Evolutionary conservation across 257 asterid species (phyloP), one percentile per base, ranked within the genome.

Genomic region (Solanum paucissectum): DNA sequence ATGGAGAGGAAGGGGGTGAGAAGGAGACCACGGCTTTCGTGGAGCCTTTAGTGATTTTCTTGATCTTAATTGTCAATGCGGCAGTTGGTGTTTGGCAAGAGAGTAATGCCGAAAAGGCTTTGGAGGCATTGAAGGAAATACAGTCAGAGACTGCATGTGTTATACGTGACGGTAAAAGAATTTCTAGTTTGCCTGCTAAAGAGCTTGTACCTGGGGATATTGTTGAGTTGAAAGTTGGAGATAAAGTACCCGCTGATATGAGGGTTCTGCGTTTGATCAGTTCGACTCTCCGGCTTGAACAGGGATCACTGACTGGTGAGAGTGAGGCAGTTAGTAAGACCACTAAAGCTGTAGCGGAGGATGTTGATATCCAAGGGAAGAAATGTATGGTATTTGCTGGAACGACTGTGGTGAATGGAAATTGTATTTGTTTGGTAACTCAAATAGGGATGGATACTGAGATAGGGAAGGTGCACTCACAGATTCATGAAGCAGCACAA

Each of bases 71-170:
- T 77, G 98, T 97, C 92, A 97, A 97, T 89, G 99, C 99, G 0
- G 90, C 92, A 74, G 99, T 97, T 36, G 99, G 99, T 83, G 99
- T 97, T 38, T 97, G 99, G 99, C 99, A 97, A 92, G 99, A 97
- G 93, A 97, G 93, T 92, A 97, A 97, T 91, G 99, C 99, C 1
- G 99, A 97, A 93, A 96, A 97, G 90, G 99, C 99, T 7, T 87
- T 97, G 88, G 99, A 97, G 86, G 99, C 99, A 2, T 90, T 97
- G 92, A 96, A 97, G 94, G 99, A 97, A 92, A 96, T 97, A 86
- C 99, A 97, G 88, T 97, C 99, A 0, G 99, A 96, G 89, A 96
- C 94, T 83, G 99, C 99, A 1, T 71, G 91, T 66, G 99, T 97
- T 87, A 89, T 93, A 82, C 95, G 99, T 4, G 98, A 94, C 2